phyloP scores from a whole-genome alignment of 1,284 basidiomycete genomes.

The Apiotrichum siamense region DNA sequence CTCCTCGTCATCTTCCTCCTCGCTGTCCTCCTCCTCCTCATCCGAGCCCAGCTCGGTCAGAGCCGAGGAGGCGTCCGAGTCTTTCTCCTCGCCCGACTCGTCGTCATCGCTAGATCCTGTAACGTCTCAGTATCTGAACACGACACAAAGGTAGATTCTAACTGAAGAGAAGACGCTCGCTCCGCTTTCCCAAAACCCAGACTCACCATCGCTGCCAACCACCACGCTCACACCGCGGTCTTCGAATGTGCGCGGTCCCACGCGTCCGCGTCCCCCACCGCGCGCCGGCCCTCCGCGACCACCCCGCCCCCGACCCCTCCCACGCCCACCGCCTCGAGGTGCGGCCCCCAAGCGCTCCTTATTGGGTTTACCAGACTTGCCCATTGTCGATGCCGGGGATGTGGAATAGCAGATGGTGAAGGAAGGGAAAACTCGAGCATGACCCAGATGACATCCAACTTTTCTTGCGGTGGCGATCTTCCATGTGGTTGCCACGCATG shows the following conservation, averaged over 20 bases:
- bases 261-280: not conserved
- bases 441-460: not conserved
- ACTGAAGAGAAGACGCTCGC: too few relatives aligned
- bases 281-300: too few relatives aligned
- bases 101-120: slow-evolving; percentile 7
- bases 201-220: slow-evolving; percentile 11
- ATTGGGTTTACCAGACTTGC: slow-evolving; percentile 18
- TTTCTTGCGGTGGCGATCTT: not conserved
- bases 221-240: slow-evolving; percentile 6
- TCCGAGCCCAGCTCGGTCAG: slow-evolving; percentile 28
- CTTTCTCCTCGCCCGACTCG: slow-evolving; percentile 23
- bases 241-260: not conserved
- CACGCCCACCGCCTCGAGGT: slow-evolving; percentile 6
- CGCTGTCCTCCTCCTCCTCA: slow-evolving; percentile 24
- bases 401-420: not conserved
- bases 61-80: not conserved
- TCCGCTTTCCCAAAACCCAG: too few relatives aligned
- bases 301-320: slow-evolving; percentile 4
- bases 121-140: too few relatives aligned
- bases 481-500: too few relatives aligned
- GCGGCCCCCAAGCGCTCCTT: slow-evolving; percentile 7
- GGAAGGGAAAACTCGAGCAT: not conserved
- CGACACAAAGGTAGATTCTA: too few relatives aligned
- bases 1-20: slow-evolving; percentile 46
- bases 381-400: too few relatives aligned